Percentiles rank a stretch among this genome's conserved stretches.
Conservation (phyloP, 371 early-diverging fungal genomes). For the Rhizopus stolonifer region DNA sequence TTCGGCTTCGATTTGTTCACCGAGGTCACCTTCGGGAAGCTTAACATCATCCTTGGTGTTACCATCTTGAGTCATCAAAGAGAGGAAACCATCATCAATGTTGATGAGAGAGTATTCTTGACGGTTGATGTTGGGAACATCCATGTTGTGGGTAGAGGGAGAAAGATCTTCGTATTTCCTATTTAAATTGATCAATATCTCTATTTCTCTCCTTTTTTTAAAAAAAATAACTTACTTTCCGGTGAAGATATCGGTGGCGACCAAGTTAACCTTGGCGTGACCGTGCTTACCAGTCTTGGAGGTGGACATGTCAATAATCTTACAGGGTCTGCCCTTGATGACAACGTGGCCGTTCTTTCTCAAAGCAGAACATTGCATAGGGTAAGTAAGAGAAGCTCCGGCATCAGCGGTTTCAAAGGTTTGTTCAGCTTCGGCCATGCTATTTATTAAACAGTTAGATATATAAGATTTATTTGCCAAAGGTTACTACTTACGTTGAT, state of each 20-base stretch:
- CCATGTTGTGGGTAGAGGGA: conserved; percentile 99
- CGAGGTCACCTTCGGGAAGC: conserved; percentile 87
- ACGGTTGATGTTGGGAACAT: conserved; percentile 94
- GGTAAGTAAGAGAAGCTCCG: conserved; percentile 92
- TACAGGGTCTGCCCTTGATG: conserved; percentile 98
- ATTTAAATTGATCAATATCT: conserved; percentile 4
- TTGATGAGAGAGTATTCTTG: conserved; percentile 83
- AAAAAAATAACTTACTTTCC: conserved; percentile 69
- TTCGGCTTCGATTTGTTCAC: conserved; percentile 69
- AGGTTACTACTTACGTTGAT: conserved; percentile 1
- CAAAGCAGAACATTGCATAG: conserved; percentile 98
- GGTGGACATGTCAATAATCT: conserved; percentile 97
- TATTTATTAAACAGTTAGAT: conserved; percentile 4
- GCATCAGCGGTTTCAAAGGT: conserved; percentile 72
- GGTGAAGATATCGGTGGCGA: conserved; percentile 96
- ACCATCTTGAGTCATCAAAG: conserved; percentile 80
- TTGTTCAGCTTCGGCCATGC: conserved; percentile 65
- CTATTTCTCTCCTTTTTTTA: background rate
- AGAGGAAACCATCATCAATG: conserved; percentile 92
- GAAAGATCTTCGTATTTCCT: conserved; percentile 92
- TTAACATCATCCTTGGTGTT: conserved; percentile 94
- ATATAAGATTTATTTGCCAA: too few species aligned
- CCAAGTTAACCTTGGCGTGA: conserved; percentile 98
- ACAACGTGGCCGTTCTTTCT: conserved; percentile 98
- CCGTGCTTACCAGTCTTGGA: conserved; percentile 99